Conservation (phyloP, 2,329 filamentous ascomycete species). For the Aspergillus eucalypticola region DNA sequence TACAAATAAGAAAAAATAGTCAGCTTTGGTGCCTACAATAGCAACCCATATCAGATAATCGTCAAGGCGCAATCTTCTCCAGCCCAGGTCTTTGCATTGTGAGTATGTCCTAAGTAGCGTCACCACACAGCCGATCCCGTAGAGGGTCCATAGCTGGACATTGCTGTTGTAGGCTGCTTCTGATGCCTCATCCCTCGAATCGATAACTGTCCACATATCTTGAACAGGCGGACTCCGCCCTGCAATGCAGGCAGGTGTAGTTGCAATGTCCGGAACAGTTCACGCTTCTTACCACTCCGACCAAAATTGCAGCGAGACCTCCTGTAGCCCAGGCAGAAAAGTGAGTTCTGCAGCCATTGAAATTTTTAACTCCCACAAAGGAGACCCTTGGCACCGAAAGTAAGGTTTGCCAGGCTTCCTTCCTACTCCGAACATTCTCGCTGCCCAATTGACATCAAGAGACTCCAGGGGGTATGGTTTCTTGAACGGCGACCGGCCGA, state of each 20-base stretch:
- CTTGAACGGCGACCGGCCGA: too few relatives aligned
- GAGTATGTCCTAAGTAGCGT: constrained; percentile 44
- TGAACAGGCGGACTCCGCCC: not conserved
- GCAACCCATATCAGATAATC: constrained; percentile 59
- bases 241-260: not conserved
- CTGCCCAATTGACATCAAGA: too few relatives aligned
- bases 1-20: not conserved
- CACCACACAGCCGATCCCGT: constrained; percentile 24
- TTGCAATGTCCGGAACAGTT: not conserved
- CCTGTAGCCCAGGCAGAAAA: too few relatives aligned
- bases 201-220: constrained; percentile 7
- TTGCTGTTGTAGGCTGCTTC: constrained; percentile 17
- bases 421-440: not conserved
- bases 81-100: constrained; percentile 21
- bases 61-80: constrained; percentile 40
- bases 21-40: constrained; percentile 42
- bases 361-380: not conserved
- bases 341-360: not conserved
- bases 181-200: constrained; percentile 18
- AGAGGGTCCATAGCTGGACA: constrained; percentile 30
- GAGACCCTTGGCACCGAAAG: not conserved
- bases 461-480: too few relatives aligned
- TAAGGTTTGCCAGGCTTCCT: not conserved
- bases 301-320: too few relatives aligned
- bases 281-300: too few relatives aligned